A percentile compares a stretch with the other conserved stretches of the same genome.
phyloP scores from a whole-genome alignment of 495 filamentous ascomycete genomes.

The Penicillium malachiteum region DNA sequence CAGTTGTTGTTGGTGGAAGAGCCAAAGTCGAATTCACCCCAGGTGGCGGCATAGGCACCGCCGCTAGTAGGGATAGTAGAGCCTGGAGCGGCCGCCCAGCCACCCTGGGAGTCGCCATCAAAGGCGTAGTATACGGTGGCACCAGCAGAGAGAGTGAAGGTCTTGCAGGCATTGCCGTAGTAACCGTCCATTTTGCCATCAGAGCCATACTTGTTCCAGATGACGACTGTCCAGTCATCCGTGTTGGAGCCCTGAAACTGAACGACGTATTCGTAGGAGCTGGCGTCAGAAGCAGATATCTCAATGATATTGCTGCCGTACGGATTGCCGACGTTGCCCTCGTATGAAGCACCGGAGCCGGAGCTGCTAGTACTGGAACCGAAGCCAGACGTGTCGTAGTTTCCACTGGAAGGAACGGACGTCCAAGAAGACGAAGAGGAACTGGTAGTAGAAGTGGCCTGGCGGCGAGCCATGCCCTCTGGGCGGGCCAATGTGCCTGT shows the following conservation, averaged over 20 bases:
- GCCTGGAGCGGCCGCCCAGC: conserved; percentile 36
- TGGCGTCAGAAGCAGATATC: conserved; percentile 31
- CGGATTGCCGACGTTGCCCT: conserved; percentile 49
- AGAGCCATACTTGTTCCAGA: conserved; percentile 54
- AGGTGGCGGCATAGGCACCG: conserved; percentile 42
- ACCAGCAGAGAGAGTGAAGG: conserved; percentile 42
- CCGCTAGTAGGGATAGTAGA: conserved; percentile 29
- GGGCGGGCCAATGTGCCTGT: conserved; percentile 25
- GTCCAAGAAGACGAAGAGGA: conserved; percentile 18
- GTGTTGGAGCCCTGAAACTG: conserved; percentile 42
- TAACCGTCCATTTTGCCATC: conserved; percentile 41
- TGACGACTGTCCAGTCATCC: conserved; percentile 40
- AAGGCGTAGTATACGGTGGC: conserved; percentile 47
- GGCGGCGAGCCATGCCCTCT: conserved; percentile 28
- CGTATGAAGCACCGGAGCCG: conserved; percentile 34
- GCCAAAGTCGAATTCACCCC: conserved; percentile 46
- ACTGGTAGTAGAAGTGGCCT: conserved; percentile 13
- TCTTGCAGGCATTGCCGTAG: conserved; percentile 39
- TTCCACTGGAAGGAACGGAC: conserved; percentile 20
- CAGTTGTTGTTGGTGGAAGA: conserved; percentile 34
- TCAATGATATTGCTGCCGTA: conserved; percentile 56
- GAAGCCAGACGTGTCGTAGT: conserved; percentile 30
- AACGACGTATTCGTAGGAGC: conserved; percentile 46
- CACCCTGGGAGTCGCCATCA: conserved; percentile 45
- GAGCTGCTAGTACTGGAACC: conserved; percentile 28